Evolutionary conservation across 1,284 basidiomycete species (phyloP), one percentile per base, ranked within the genome.

Genomic region (Hypsizygus ulmarius): DNA sequence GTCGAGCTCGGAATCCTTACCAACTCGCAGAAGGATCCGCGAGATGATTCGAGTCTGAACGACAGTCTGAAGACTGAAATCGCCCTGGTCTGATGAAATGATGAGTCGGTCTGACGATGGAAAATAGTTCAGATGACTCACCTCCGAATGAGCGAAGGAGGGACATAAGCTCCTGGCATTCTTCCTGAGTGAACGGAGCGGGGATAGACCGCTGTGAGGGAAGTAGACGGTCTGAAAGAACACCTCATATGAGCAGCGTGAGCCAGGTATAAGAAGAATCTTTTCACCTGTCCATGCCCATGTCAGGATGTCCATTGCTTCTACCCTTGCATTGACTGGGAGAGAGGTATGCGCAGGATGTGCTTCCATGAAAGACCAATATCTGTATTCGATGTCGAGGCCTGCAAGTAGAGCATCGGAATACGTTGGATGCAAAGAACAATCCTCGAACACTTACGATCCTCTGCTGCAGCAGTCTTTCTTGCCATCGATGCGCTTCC

Each of bases 321-420:
- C 86, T 0, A 68, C 64, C 40, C 75, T 74, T 5, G 82, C 78
- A 41, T 71, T 72, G 8, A 66, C 55, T 8, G 77, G 75, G 14
- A 84, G 71, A 0, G 72, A 60, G 3, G 72, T 65, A 60, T 90
- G 87, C 0, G 84, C 83, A 0, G 87, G 87, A 56, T 90, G 86
- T 32, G 75, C 67, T 61, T 88, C 84, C 61, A 90, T 74, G 60
- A 81, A 90, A 1, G 77, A 69, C 87, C 87, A 90, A 58, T 87
- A 90, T 37, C 82, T 73, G 56, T 82, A 86, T 58, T 87, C 84
- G 60, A 79, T 73, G 48, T 89, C 84, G 18, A 87, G 67, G 40
- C 77, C 87, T 72, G 47, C 7, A 47, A 43, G 11, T 14, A 33
- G 46, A 46, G 34, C n/a, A 36, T 43, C 32, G 46, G 29, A 18